Evolutionary conservation across 2,329 filamentous ascomycete genomes (phyloP), one percentile per base, ranked within the genome.

Genomic region (Penicillium sumatraense): DNA sequence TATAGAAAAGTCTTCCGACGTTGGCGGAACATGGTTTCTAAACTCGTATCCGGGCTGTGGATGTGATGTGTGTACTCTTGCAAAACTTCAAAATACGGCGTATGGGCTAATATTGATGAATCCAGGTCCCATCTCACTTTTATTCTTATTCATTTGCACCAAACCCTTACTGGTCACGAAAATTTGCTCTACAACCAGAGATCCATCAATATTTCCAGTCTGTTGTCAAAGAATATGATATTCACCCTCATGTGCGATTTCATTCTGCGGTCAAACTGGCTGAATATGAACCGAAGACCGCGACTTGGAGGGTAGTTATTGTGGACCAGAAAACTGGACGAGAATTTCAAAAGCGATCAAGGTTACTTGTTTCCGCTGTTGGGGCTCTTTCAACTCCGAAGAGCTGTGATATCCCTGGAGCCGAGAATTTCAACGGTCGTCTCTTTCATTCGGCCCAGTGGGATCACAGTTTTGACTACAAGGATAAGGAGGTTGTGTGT

Each of bases 71-170:
- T 51, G 63, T 5, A 26, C n/a, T 33, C 13, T 11, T 11, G 3
- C 2, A 36, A 8, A 7, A 6, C 54, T 16, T n/a, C n/a, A n/a
- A n/a, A n/a, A n/a, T n/a, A n/a, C n/a, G n/a, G n/a, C n/a, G n/a
- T n/a, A n/a, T n/a, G n/a, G n/a, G n/a, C n/a, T n/a, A n/a, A n/a
- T n/a, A n/a, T n/a, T n/a, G n/a, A n/a, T 7, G 6, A 35, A 35
- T 16, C 38, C 64, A 74, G 61, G 60, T 76, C n/a, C 62, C 67
- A 11, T 70, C 69, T 1, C 74, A 77, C 59, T 67, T 78, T 2
- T 79, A 78, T 51, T 77, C 75, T 0, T 78, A 75, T 65, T 75
- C 72, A 33, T 78, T 77, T 61, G 74, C 71, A 16, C 61, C 71
- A 10, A 78, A 78, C 24, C 73, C 74, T 0, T 57, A 76, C 42